A percentile compares a stretch with the other conserved stretches of the same genome.
These are phyloP conservation scores for Xylaria sp. DNA, from an alignment of 2,329 filamentous ascomycete genomes.

Conservation along the genomic window DNA sequence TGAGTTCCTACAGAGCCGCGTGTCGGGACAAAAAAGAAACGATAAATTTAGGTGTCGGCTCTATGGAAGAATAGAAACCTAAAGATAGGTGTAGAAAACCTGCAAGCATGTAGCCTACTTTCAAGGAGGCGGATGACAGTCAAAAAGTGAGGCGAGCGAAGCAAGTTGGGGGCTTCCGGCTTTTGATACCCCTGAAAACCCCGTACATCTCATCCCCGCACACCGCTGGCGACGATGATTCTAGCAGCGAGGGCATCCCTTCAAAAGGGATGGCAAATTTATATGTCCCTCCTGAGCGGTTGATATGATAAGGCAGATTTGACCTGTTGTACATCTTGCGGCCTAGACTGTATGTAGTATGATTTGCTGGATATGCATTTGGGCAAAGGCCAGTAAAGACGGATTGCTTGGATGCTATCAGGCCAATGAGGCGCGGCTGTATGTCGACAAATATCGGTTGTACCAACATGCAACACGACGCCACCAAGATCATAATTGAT, in stretches of 20 bases:
- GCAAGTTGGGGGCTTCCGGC: conserved; percentile 17
- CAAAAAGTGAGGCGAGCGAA: conserved; percentile 32
- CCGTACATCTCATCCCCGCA: conserved; percentile 9
- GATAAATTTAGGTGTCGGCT: not conserved
- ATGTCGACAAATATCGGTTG: conserved; percentile 17
- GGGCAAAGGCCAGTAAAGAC: not conserved
- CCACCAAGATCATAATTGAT: conserved; percentile 22
- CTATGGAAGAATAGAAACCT: conserved; percentile 7
- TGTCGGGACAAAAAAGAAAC: not conserved
- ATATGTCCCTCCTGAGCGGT: conserved; percentile 2
- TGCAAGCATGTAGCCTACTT: conserved; percentile 20
- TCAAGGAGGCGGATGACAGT: conserved; percentile 12
- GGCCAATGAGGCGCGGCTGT: conserved; percentile 28
- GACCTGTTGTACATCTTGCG: not conserved
- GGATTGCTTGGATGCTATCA: conserved; percentile 12
- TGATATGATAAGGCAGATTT: not conserved
- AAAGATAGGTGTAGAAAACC: not conserved
- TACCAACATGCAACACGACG: conserved; percentile 15
- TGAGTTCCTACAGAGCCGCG: not conserved
- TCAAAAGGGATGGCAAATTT: conserved; percentile 3
- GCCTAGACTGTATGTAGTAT: conserved; percentile 9
- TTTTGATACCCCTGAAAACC: conserved; percentile 16
- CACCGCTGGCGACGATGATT: not conserved
- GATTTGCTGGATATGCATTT: conserved; percentile 3
- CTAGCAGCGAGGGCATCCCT: conserved; percentile 4